These are phyloP conservation scores for Balakata baccata DNA, from an alignment of 345 rosid species.

Conservation along the genomic window DNA sequence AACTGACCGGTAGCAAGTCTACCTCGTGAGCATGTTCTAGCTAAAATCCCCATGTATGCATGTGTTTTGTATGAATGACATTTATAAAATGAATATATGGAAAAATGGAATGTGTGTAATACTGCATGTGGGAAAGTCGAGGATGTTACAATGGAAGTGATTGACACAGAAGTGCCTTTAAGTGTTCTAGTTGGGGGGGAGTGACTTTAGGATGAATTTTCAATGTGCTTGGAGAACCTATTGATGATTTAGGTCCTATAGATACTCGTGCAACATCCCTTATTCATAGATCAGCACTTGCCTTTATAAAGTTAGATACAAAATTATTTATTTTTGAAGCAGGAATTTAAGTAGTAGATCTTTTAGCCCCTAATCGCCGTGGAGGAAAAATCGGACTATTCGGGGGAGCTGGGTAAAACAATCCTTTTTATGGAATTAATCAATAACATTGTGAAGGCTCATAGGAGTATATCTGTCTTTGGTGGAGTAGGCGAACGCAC, in stretches of 20 bases:
- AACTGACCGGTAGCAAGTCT: too few relatives aligned
- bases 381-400: constrained; percentile 7
- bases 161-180: too few relatives aligned
- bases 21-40: too few relatives aligned
- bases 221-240: constrained; percentile 7
- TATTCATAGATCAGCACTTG: neutral
- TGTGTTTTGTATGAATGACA: too few relatives aligned
- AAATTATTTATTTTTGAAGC: neutral
- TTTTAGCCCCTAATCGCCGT: neutral
- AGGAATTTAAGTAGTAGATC: constrained; percentile 4
- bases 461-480: constrained; percentile 11
- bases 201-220: neutral
- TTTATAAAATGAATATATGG: too few relatives aligned
- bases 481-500: neutral
- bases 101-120: too few relatives aligned
- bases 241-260: constrained; percentile 9
- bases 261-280: constrained; percentile 8
- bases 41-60: too few relatives aligned
- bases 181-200: neutral
- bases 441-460: constrained; percentile 32
- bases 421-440: constrained; percentile 28
- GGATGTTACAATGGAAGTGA: too few relatives aligned
- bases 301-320: constrained; percentile 1
- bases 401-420: neutral
- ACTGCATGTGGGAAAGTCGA: too few relatives aligned